Base-by-base conservation (phyloP, 2,329 filamentous ascomycete species). In the Coniochaeta hoffmannii region DNA sequence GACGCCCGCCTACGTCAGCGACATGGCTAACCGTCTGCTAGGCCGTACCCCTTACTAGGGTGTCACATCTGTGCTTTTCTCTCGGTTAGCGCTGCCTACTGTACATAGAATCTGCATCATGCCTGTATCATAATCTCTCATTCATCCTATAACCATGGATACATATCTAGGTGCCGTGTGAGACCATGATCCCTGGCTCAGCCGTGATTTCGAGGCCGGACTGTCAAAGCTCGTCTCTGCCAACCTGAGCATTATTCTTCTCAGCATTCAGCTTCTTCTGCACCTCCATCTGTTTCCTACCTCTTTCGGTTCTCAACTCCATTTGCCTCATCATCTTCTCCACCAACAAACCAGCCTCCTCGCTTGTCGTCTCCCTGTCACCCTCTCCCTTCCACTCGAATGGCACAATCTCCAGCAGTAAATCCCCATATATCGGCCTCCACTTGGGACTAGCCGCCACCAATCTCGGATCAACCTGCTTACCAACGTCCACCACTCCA, bases 81-180 rank as follows among this genome's bases (percentile, higher is more conserved):
- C 30, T 15, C 19, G 3, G 22, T 36, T 36, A 86, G 67, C 11
- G 84, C 75, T 57, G 75, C 71, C 61, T 79, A 78, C 82, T 83
- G 41, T 28, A 46, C 14, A 46, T 46, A 46, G 41, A 14, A 6
- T 28, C 41, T 28, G 5, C 22, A 28, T 26, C 41, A 15, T 11
- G n/a, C 12, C 2, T 28, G 24, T 46, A 28, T 7, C 12, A 46
- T 28, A 46, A 11, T 9, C 12, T 7, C 26, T 46, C 41, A 28
- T 26, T 26, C 17, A 8, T n/a, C 19, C 7, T 10, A 11, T 22
- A 10, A 24, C 24, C 8, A 9, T 24, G 2, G 4, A 24, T 41
- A 19, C 36, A 24, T 17, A 41, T 4, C 36, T 19, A 2, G 8
- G 12, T 41, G 6, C 19, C 3, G 11, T 12, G 34, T 36, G 10